Evolutionary conservation across 257 asterid genomes (phyloP).

Genomic region (Solanum peruvianum): DNA sequence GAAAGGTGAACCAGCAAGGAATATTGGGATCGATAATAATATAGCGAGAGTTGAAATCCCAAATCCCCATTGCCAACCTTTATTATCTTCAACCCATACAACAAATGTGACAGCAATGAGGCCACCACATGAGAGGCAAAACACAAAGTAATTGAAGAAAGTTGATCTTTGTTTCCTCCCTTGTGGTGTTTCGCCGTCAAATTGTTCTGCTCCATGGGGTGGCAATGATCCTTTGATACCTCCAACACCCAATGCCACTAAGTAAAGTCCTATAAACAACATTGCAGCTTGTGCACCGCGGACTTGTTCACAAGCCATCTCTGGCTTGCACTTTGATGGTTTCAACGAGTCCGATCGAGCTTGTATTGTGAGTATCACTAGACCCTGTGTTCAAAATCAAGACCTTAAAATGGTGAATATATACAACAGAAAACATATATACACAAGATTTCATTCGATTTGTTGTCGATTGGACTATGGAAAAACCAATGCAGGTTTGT

Average conservation of each 20-base stretch:
- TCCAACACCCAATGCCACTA: conserved; percentile 66
- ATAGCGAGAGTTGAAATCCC: conserved; percentile 59
- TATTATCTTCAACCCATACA: conserved; percentile 88
- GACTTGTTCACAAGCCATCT: conserved; percentile 37
- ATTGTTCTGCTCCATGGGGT: conserved; percentile 74
- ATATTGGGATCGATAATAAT: conserved; percentile 49
- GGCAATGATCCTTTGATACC: conserved; percentile 82
- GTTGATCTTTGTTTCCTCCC: conserved; percentile 74
- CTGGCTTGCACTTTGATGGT: conserved; percentile 40
- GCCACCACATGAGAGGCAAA: conserved; percentile 63
- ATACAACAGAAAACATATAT: no score
- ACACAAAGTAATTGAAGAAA: conserved; percentile 79
- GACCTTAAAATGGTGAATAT: no score
- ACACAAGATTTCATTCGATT: neutral
- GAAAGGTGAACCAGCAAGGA: conserved; percentile 43
- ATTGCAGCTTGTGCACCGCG: conserved; percentile 62
- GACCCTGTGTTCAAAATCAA: conserved; percentile 33
- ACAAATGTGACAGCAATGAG: conserved; percentile 71
- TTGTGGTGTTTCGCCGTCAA: conserved; percentile 42
- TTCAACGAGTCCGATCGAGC: conserved; percentile 48
- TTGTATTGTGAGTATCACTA: conserved; percentile 63
- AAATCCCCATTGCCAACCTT: conserved; percentile 94
- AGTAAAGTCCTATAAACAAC: conserved; percentile 54
- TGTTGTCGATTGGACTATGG: neutral
- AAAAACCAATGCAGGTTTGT: neutral